Conservation (phyloP, 1,284 basidiomycete species). For the Tranzscheliella williamsii region DNA sequence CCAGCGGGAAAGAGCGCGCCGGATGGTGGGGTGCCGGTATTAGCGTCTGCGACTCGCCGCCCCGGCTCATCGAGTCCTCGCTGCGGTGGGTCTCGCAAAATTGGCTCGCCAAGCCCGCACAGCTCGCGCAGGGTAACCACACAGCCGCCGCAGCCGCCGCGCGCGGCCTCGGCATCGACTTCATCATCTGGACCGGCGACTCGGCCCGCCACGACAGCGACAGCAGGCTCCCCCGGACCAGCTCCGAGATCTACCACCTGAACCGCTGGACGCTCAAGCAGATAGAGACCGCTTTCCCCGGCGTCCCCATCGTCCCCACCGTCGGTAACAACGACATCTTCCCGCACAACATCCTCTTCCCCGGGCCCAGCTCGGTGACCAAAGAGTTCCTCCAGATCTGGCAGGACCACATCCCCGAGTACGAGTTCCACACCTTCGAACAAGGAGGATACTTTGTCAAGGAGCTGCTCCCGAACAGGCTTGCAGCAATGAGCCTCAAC, state of each 20-base stretch:
- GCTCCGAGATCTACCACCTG: constrained; percentile 76
- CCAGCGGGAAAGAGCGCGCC: constrained; percentile 41
- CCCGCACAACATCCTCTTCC: constrained; percentile 62
- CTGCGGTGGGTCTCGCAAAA: constrained; percentile 78
- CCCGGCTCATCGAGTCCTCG: constrained; percentile 76
- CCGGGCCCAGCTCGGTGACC: constrained; percentile 79
- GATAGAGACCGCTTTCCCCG: constrained; percentile 75
- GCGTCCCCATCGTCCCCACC: constrained; percentile 80
- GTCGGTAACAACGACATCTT: constrained; percentile 69
- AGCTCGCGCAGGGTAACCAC: not conserved
- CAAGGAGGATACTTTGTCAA: constrained; percentile 76
- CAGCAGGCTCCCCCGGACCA: constrained; percentile 75
- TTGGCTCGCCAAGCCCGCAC: constrained; percentile 55
- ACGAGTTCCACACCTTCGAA: constrained; percentile 68
- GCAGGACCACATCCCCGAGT: constrained; percentile 80
- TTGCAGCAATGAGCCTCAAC: constrained; percentile 84
- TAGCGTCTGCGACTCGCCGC: constrained; percentile 84
- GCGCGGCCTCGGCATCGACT: constrained; percentile 73
- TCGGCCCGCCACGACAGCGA: constrained; percentile 91
- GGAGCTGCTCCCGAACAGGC: constrained; percentile 75
- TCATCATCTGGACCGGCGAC: constrained; percentile 83
- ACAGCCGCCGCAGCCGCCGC: not conserved
- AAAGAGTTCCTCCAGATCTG: constrained; percentile 73
- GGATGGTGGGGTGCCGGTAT: constrained; percentile 59
- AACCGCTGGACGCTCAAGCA: constrained; percentile 73